Evolutionary conservation across 1,139 yeast genomes (phyloP).

Genomic region (Groenewaldozyma auringiensis): DNA sequence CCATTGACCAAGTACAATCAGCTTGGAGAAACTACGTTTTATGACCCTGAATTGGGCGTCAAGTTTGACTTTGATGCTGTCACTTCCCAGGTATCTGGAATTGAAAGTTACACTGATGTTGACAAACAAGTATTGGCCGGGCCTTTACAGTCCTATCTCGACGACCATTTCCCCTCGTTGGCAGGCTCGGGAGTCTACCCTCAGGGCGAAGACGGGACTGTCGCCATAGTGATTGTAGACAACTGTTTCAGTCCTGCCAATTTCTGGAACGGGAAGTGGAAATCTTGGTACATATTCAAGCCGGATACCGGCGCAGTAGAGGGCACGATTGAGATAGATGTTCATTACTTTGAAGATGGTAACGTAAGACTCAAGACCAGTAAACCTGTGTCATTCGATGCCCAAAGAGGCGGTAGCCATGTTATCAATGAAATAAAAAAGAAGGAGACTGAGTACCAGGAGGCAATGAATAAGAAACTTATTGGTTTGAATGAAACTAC

Average conservation of each 20-base stretch:
- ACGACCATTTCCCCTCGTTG: conserved; percentile 41
- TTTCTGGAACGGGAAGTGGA: conserved; percentile 90
- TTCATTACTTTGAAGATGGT: conserved; percentile 94
- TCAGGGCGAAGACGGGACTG: conserved; percentile 32
- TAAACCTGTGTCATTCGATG: conserved; percentile 32
- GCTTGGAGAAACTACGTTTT: conserved; percentile 38
- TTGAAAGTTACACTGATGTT: conserved; percentile 22
- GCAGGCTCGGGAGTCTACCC: conserved; percentile 45
- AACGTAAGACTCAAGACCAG: conserved; percentile 70
- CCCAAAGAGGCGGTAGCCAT: conserved; percentile 12
- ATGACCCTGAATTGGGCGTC: conserved; percentile 41
- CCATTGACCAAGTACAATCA: conserved; percentile 43
- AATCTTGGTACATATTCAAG: conserved; percentile 50
- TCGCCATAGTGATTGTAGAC: conserved; percentile 55
- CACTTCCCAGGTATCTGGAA: conserved; percentile 41
- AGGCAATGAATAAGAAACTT: conserved; percentile 55
- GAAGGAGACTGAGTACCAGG: conserved; percentile 57
- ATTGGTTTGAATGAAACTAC: conserved; percentile 66
- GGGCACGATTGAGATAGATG: conserved; percentile 60
- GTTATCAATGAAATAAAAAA: conserved; percentile 44
- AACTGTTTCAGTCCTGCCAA: conserved; percentile 67
- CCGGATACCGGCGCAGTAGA: conserved; percentile 31
- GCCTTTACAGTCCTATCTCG: conserved; percentile 34
- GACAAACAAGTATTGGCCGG: conserved; percentile 15
- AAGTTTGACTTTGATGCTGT: conserved; percentile 58